Evolutionary conservation across 2,329 filamentous ascomycete species (phyloP), one percentile per base, ranked within the genome.

Genomic region (Fusarium oligoseptatum): DNA sequence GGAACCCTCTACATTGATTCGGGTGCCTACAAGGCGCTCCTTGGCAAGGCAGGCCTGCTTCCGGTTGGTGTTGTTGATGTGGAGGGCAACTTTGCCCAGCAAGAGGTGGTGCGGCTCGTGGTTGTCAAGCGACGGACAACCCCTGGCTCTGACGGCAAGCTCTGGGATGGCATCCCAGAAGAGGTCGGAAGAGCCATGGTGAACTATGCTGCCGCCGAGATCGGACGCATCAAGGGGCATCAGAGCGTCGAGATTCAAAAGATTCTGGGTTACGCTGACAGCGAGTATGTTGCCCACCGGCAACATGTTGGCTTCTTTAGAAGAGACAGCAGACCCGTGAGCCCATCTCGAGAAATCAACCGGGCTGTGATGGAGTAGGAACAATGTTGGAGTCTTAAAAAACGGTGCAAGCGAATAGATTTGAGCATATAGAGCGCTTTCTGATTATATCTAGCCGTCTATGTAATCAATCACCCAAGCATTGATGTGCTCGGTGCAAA

Each of bases 61-160:
- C 95, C 96, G 1, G 95, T 94, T 1, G 97, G 96, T n/a, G 91
- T 99, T 15, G 88, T 98, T 2, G 94, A 94, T 70, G 94, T 98
- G 82, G 93, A 96, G 73, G 97, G 97, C 2, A 88, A 89, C 75
- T 99, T 99, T 81, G 92, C 92, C 1, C 95, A 98, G 80, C 95
- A 98, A 80, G 97, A 99, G 88, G 93, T 95, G 32, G 96, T 98
- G 6, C 91, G 94, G 12, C 82, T 99, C 1, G 91, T 95, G 15
- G 95, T 97, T 2, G 93, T 98, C 6, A 90, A 93, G 74, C 89
- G 90, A 36, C 83, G 83, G 37, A 83, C 82, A 27, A 76, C 82
- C 2, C 84, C 85, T 39, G 82, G 77, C 22, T 79, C 79, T 14
- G 83, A 85, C 27, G 84, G 85, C 20, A 87, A 86, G 80, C 75